These are phyloP conservation scores for Lindgomyces ingoldianus DNA, from an alignment of 495 filamentous ascomycete genomes.

Conservation along the genomic window DNA sequence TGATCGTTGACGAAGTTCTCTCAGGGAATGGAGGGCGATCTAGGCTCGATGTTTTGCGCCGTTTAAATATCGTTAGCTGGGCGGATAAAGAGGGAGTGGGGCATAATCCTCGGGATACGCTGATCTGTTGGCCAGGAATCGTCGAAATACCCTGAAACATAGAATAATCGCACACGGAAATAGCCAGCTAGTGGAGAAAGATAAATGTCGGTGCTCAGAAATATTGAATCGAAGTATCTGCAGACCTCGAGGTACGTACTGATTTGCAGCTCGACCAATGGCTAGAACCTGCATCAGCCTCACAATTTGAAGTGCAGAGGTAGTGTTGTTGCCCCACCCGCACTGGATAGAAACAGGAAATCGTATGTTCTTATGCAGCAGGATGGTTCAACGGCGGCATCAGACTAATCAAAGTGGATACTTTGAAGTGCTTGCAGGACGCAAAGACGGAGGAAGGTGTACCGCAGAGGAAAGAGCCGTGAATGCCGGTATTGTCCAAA, in stretches of 20 bases:
- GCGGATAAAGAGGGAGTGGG: constrained; percentile 20
- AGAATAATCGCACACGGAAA: too few species aligned
- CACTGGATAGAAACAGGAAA: neutral
- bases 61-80: neutral
- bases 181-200: too few species aligned
- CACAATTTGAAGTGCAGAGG: neutral
- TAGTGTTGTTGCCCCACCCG: neutral
- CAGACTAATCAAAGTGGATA: neutral
- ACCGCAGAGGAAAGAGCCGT: neutral
- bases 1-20: neutral
- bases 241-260: too few species aligned
- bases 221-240: too few species aligned
- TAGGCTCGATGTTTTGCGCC: constrained; percentile 13
- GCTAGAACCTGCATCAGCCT: neutral
- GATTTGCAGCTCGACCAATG: too few species aligned
- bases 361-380: too few species aligned
- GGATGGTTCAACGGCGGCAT: too few species aligned
- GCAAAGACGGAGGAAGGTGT: neutral
- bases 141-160: neutral
- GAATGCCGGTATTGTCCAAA: too few species aligned
- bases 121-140: constrained; percentile 1
- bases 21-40: constrained; percentile 12
- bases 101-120: neutral
- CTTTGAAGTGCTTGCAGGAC: neutral
- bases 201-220: too few species aligned